A percentile compares a stretch with the other conserved stretches of the same genome.
phyloP scores from a whole-genome alignment of 2,329 filamentous ascomycete species.

The Botrytis deweyae region DNA sequence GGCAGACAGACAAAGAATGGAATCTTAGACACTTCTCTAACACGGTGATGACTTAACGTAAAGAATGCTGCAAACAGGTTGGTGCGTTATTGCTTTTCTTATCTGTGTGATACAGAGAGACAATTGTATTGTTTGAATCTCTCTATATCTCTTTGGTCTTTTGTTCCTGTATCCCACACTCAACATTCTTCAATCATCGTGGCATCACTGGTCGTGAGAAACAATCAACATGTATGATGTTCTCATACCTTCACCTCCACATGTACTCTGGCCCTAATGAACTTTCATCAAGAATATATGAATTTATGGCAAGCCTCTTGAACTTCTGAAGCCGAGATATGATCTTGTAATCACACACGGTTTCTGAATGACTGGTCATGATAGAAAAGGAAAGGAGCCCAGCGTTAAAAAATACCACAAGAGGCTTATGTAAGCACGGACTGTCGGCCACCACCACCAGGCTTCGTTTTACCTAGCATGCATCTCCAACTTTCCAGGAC shows the following conservation, averaged over 20 bases:
- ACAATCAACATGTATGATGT: background rate
- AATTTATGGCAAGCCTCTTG: background rate
- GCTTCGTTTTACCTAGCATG: too few relatives aligned
- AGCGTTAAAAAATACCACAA: too few relatives aligned
- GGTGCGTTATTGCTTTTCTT: background rate
- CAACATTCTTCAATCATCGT: background rate
- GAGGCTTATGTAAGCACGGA: background rate
- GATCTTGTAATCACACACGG: background rate
- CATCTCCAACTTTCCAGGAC: background rate
- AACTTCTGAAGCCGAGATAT: background rate
- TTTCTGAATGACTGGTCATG: background rate
- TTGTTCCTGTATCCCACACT: background rate
- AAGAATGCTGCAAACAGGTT: conserved; percentile 6
- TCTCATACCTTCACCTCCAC: too few relatives aligned
- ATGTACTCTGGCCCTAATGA: background rate
- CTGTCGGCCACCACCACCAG: too few relatives aligned
- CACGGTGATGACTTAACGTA: background rate
- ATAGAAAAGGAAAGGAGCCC: background rate
- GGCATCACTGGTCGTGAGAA: background rate
- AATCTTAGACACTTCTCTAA: background rate
- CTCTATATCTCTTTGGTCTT: background rate
- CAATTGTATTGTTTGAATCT: background rate
- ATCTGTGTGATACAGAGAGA: background rate
- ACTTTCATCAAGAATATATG: background rate
- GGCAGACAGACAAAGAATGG: background rate